A percentile compares a stretch with the other conserved stretches of the same genome.
Conservation (phyloP, 2,329 filamentous ascomycete species). For the Emmonsiellopsis sp. region DNA sequence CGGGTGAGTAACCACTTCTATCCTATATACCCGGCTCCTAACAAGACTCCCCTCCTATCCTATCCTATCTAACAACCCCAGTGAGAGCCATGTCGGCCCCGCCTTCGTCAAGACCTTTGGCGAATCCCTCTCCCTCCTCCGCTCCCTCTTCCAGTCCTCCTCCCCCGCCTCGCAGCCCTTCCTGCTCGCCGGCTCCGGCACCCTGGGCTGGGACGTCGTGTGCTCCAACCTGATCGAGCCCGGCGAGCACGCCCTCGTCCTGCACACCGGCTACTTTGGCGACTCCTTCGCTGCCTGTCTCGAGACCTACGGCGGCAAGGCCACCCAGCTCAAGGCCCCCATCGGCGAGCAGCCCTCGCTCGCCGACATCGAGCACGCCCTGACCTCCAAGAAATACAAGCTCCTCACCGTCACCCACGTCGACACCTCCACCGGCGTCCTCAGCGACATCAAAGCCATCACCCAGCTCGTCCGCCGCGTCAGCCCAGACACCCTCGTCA, state of each 20-base stretch:
- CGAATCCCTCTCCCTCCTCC: constrained; percentile 77
- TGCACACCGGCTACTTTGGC: constrained; percentile 95
- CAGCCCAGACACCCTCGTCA: constrained; percentile 80
- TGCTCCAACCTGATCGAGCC: constrained; percentile 86
- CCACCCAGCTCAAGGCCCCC: constrained; percentile 80
- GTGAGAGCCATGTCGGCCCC: constrained; percentile 86
- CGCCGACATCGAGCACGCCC: constrained; percentile 75
- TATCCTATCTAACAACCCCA: constrained; percentile 28
- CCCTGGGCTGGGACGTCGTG: constrained; percentile 92
- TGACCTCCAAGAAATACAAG: constrained; percentile 90
- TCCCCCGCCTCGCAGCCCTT: constrained; percentile 79
- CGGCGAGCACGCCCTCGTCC: constrained; percentile 81
- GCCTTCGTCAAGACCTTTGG: constrained; percentile 86
- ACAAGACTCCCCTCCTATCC: neutral
- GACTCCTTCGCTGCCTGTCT: constrained; percentile 92
- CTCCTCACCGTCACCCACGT: constrained; percentile 91
- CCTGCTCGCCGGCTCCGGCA: constrained; percentile 87
- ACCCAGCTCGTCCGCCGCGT: constrained; percentile 75
- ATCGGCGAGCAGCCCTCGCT: constrained; percentile 83
- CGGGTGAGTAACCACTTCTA: constrained; percentile 32
- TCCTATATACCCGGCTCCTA: neutral
- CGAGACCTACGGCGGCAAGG: constrained; percentile 79
- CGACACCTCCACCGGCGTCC: constrained; percentile 91
- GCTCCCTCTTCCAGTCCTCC: constrained; percentile 88
- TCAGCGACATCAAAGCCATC: constrained; percentile 80